Evolutionary conservation across 176 grass and related monocot species (phyloP).

Genomic region (Raddia distichophylla): DNA sequence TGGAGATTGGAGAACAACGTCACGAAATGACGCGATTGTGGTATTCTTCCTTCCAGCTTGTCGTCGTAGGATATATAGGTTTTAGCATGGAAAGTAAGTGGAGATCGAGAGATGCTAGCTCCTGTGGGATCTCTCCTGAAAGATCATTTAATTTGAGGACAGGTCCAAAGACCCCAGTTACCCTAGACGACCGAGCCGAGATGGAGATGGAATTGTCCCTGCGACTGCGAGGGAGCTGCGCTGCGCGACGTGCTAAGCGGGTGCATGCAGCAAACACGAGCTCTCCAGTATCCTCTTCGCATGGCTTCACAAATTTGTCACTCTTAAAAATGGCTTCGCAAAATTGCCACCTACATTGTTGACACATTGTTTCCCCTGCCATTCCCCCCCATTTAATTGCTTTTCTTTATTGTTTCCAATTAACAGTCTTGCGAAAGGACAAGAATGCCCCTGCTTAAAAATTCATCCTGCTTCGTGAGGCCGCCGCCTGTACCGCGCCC

Average conservation of each 20-base stretch:
- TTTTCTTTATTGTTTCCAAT: no score
- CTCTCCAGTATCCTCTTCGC: background rate
- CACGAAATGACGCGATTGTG: background rate
- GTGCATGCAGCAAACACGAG: background rate
- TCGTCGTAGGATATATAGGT: background rate
- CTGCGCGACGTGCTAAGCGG: background rate
- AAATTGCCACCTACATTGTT: no score
- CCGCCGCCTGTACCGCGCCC: no score
- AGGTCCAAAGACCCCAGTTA: background rate
- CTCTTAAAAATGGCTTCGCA: no score
- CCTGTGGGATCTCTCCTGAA: background rate
- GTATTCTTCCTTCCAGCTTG: background rate
- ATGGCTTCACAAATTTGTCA: no score
- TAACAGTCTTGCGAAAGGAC: no score
- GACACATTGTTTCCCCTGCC: no score
- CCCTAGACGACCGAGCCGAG: background rate
- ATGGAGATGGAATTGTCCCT: background rate
- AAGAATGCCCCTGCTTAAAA: no score
- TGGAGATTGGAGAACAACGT: background rate
- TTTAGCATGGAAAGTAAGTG: background rate
- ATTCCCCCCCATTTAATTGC: no score
- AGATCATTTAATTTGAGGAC: background rate
- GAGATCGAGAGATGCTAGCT: background rate
- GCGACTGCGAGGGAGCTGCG: background rate
- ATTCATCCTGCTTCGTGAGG: no score